Conservation (phyloP, 805 yeast species). For the Metschnikowia picachoensis region DNA sequence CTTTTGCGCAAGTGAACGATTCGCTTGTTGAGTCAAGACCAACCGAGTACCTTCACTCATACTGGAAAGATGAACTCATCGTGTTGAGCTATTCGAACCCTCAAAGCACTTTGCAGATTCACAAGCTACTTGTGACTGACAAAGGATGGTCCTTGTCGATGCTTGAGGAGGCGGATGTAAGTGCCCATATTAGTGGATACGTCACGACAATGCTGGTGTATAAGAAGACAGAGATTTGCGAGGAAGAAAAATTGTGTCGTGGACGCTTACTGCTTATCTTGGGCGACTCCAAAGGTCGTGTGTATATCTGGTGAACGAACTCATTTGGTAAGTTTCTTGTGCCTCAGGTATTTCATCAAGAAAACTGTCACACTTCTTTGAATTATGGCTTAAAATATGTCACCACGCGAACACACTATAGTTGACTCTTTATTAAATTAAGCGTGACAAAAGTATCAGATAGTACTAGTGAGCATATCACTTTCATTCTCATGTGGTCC, state of each 20-base stretch:
- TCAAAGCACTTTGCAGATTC: constrained; percentile 17
- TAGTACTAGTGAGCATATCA: too few species aligned
- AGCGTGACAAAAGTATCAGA: too few species aligned
- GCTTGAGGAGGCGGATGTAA: constrained; percentile 11
- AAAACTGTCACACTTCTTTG: too few species aligned
- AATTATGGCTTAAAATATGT: too few species aligned
- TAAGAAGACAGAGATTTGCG: constrained; percentile 28
- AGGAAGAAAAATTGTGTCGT: constrained; percentile 33
- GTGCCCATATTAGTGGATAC: constrained; percentile 5
- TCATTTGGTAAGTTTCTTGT: too few species aligned
- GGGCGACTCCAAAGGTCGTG: constrained; percentile 53
- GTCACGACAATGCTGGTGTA: constrained; percentile 30
- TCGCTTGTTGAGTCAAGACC: constrained; percentile 24
- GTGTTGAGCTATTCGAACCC: constrained; percentile 26
- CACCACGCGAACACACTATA: too few species aligned
- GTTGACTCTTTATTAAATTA: too few species aligned
- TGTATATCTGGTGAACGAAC: constrained; percentile 26
- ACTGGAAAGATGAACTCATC: constrained; percentile 37
- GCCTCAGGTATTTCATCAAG: too few species aligned
- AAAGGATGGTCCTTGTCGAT: constrained; percentile 15
- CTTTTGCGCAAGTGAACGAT: constrained; percentile 30
- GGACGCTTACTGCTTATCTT: constrained; percentile 42
- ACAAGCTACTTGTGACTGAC: constrained; percentile 18
- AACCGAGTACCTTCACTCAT: constrained; percentile 25
- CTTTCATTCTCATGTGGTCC: too few species aligned